These are phyloP conservation scores for Mortierella hygrophila DNA, from an alignment of 192 early-diverging fungal species.

Conservation along the genomic window DNA sequence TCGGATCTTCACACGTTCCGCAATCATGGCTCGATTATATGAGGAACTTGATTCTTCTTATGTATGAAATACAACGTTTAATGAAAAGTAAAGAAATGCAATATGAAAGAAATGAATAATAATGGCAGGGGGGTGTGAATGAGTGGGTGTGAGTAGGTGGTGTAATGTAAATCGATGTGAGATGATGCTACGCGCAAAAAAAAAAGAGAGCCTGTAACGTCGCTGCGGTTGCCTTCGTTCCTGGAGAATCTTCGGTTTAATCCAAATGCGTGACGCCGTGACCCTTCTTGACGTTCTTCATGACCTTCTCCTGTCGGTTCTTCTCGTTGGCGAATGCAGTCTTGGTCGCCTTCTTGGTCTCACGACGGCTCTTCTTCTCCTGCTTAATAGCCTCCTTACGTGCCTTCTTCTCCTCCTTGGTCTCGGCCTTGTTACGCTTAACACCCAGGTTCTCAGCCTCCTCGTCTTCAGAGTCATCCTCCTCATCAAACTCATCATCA, in stretches of 20 bases:
- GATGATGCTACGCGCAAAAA: too few relatives aligned
- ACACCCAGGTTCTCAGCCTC: conserved; percentile 74
- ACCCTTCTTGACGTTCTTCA: conserved; percentile 66
- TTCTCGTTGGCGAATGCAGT: conserved; percentile 82
- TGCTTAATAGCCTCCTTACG: conserved; percentile 91
- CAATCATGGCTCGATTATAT: too few relatives aligned
- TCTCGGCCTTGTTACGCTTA: conserved; percentile 85
- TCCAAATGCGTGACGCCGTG: conserved; percentile 63
- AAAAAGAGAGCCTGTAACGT: too few relatives aligned
- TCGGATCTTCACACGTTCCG: not conserved
- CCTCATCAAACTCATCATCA: conserved; percentile 50
- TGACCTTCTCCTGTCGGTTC: conserved; percentile 67
- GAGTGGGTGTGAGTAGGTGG: not conserved
- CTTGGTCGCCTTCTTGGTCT: conserved; percentile 86
- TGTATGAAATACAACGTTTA: conserved; percentile 5
- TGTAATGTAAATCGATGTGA: not conserved
- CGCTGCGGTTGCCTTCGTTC: not conserved
- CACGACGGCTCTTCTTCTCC: conserved; percentile 77
- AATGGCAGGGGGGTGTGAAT: not conserved
- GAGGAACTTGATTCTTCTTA: not conserved
- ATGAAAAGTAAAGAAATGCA: conserved; percentile 3
- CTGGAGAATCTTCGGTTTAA: conserved; percentile 1
- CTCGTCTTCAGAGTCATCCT: conserved; percentile 52
- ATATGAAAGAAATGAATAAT: conserved; percentile 8
- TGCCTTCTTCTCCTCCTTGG: conserved; percentile 91